phyloP scores from a whole-genome alignment of 1,284 basidiomycete species.

The Porodaedalea pini region DNA sequence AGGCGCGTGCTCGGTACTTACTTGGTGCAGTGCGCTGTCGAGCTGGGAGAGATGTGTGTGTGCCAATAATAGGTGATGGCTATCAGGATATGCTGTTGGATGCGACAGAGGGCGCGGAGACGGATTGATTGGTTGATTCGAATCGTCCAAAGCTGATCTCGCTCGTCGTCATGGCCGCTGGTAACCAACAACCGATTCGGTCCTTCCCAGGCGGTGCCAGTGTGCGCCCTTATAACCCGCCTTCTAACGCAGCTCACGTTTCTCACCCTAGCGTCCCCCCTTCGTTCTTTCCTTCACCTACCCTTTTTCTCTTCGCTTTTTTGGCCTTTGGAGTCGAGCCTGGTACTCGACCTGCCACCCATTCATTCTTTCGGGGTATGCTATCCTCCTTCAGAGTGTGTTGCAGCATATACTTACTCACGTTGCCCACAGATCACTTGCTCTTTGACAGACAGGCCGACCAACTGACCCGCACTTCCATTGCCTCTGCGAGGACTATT shows the following conservation, averaged over 20 bases:
- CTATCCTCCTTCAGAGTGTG: slow-evolving; percentile 13
- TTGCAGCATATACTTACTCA: slow-evolving; percentile 10
- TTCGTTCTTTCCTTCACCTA: slow-evolving; percentile 35
- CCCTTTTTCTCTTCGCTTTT: slow-evolving; percentile 33
- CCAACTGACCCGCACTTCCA: slow-evolving; percentile 33
- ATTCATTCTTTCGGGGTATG: slow-evolving; percentile 54
- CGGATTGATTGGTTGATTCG: slow-evolving; percentile 2
- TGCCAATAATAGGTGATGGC: too few species aligned
- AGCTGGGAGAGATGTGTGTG: not conserved
- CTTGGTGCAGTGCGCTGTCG: slow-evolving; percentile 3
- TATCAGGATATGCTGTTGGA: not conserved
- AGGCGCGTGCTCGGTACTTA: not conserved
- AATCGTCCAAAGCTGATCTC: not conserved
- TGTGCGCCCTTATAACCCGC: slow-evolving; percentile 11
- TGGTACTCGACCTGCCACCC: slow-evolving; percentile 53
- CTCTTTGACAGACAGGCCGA: slow-evolving; percentile 66
- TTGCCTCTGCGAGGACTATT: slow-evolving; percentile 50
- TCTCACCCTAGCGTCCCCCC: slow-evolving; percentile 32
- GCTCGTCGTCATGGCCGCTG: slow-evolving; percentile 29
- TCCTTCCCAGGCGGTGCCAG: not conserved
- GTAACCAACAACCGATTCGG: too few species aligned
- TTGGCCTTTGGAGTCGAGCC: slow-evolving; percentile 49
- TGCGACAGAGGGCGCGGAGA: slow-evolving; percentile 1
- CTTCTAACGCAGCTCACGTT: slow-evolving; percentile 20
- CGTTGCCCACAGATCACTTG: slow-evolving; percentile 42